Evolutionary conservation across 2,329 filamentous ascomycete species (phyloP).

Genomic region (Cadophora gregata): DNA sequence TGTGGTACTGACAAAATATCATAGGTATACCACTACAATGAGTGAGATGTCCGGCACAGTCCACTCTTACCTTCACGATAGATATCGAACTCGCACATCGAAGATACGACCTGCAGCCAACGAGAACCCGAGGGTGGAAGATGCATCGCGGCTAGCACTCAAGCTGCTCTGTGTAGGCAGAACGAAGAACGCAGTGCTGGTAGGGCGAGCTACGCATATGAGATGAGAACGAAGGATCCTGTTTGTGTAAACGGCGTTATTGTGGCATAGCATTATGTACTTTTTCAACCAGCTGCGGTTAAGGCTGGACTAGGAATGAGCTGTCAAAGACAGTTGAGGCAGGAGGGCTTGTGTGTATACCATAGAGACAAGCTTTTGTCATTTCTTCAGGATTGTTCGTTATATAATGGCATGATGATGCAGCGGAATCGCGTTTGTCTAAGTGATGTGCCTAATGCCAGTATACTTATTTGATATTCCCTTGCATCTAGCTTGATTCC

Average conservation of each 20-base stretch:
- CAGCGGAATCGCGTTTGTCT: neutral
- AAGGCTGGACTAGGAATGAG: neutral
- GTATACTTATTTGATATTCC: too few species aligned
- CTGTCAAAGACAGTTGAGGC: neutral
- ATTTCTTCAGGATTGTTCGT: constrained; percentile 4
- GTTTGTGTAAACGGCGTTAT: constrained; percentile 15
- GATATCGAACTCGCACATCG: constrained; percentile 24
- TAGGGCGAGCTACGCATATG: neutral
- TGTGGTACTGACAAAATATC: constrained; percentile 3
- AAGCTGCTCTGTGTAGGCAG: constrained; percentile 1
- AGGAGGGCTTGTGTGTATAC: neutral
- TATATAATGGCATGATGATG: constrained; percentile 5
- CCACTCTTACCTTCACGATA: constrained; percentile 34
- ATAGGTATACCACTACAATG: constrained; percentile 42
- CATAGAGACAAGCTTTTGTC: constrained; percentile 10
- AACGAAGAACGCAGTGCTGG: neutral
- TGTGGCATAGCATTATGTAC: constrained; percentile 14
- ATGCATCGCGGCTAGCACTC: neutral
- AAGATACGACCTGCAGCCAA: neutral
- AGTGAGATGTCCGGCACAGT: constrained; percentile 39
- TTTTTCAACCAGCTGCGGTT: neutral
- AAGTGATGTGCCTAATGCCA: neutral
- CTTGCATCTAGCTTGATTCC: neutral
- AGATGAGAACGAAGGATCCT: constrained; percentile 8
- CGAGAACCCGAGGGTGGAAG: neutral